Base-by-base conservation (phyloP, 1,139 yeast species). In the Candida pseudocylindracea region DNA sequence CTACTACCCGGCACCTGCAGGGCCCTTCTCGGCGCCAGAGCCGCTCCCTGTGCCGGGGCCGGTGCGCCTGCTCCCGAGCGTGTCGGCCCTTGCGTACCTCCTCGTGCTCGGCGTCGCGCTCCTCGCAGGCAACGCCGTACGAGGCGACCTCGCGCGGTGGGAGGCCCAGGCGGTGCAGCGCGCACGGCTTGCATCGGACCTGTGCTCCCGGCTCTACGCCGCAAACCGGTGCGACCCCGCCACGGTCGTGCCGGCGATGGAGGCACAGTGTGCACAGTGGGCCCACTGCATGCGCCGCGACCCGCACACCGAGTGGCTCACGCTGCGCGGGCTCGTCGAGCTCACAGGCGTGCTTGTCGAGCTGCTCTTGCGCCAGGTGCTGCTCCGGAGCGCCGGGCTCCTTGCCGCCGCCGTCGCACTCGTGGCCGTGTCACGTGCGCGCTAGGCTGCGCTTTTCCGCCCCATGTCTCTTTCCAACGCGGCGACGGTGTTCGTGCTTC, bases 271-370 rank as follows among this genome's bases (percentile, higher is more conserved):
- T 45, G 54, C 57, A 24, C 56, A 59, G 36, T 75, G 79, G 79
- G 57, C 56, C 35, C 57, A 61, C 34, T 73, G 85, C 42, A 71
- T 72, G 72, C 56, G 55, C 33, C 66, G 63, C 39, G 67, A 68
- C 34, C 67, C 72, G 3, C 45, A 15, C 20, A 4, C 20, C 20
- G 20, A 15, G 6, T 15, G 20, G 20, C 20, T 15, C 20, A 15
- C 20, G 20, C 20, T 15, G 20, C 20, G 20, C 20, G 20, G 20
- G 20, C 6, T 15, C 6, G 20, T 15, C 20, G 20, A 15, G 20
- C 20, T 15, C 6, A 6, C 20, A 4, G 20, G 20, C 20, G 20
- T 15, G 20, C 20, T 15, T 15, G 20, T 15, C 6, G 20, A 15
- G 20, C 20, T 15, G 20, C 20, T 15, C 20, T 15, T 15, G 20